Conservation (phyloP, 2,329 filamentous ascomycete genomes). For the Diaporthe vexans region DNA sequence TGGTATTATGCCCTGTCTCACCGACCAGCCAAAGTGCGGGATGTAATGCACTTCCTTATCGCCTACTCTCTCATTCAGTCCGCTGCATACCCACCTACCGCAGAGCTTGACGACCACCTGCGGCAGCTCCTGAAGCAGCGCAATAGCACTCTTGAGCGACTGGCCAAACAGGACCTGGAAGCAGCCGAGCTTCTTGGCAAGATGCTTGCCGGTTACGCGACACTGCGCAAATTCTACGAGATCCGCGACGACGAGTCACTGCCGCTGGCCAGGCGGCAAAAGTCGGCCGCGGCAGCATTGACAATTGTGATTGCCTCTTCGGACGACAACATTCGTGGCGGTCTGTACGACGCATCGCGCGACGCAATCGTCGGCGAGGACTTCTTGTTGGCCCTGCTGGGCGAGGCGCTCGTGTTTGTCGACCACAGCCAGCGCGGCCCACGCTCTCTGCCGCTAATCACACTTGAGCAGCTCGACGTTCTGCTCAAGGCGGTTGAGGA, state of each 20-base stretch:
- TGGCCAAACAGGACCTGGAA: conserved; percentile 82
- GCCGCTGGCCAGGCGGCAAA: conserved; percentile 73
- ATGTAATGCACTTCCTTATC: conserved; percentile 88
- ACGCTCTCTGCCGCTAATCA: conserved; percentile 64
- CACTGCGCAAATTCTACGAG: conserved; percentile 89
- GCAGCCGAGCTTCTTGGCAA: conserved; percentile 87
- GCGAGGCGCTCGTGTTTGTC: conserved; percentile 83
- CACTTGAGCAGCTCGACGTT: conserved; percentile 79
- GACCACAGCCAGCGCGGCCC: conserved; percentile 59
- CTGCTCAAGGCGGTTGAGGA: conserved; percentile 86
- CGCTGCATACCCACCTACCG: conserved; percentile 79
- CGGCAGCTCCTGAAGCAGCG: conserved; percentile 78
- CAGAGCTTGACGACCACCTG: conserved; percentile 81
- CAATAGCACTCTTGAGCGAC: conserved; percentile 77
- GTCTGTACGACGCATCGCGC: conserved; percentile 84
- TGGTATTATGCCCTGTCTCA: conserved; percentile 94
- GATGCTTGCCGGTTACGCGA: conserved; percentile 92
- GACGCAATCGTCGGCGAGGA: conserved; percentile 91
- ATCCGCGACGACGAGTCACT: conserved; percentile 74
- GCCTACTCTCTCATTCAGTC: conserved; percentile 91
- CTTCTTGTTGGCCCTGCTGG: conserved; percentile 82
- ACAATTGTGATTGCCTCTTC: conserved; percentile 88
- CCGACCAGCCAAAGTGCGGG: conserved; percentile 81
- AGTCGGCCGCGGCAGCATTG: conserved; percentile 81
- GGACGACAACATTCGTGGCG: conserved; percentile 91